Conservation (phyloP, 305 asterid species). For the Solanum hybrid region DNA sequence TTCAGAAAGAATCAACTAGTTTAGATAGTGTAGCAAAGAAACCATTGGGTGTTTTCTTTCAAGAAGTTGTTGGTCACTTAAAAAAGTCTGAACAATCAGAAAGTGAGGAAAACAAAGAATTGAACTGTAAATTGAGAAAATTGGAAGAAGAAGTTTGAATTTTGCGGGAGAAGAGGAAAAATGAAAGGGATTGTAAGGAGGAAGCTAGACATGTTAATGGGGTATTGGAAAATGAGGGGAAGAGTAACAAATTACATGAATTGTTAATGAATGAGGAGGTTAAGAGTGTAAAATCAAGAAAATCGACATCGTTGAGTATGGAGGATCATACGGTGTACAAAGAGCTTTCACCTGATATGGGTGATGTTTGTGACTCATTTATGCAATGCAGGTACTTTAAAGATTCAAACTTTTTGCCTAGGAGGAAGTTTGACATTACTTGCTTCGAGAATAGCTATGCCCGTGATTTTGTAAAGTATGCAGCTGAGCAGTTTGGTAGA, state of each 20-base stretch:
- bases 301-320: not conserved
- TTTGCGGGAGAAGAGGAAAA: not conserved
- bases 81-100: not conserved
- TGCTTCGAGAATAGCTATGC: not conserved
- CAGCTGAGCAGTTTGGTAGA: not conserved
- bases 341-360: not conserved
- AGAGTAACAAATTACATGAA: not conserved
- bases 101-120: not conserved
- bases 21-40: not conserved
- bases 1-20: not conserved
- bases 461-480: not conserved
- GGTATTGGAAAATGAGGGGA: not conserved
- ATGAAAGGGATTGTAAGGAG: not conserved
- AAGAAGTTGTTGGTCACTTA: not conserved
- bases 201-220: not conserved
- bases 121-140: not conserved
- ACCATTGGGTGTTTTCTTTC: not conserved
- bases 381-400: not conserved
- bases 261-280: not conserved
- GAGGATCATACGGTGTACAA: not conserved
- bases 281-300: not conserved
- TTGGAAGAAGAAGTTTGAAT: not conserved
- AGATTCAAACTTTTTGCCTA: not conserved
- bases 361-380: not conserved
- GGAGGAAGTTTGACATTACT: not conserved